These are phyloP conservation scores for Ophioceras dolichostomum DNA, from an alignment of 2,329 filamentous ascomycete species.

Conservation along the genomic window DNA sequence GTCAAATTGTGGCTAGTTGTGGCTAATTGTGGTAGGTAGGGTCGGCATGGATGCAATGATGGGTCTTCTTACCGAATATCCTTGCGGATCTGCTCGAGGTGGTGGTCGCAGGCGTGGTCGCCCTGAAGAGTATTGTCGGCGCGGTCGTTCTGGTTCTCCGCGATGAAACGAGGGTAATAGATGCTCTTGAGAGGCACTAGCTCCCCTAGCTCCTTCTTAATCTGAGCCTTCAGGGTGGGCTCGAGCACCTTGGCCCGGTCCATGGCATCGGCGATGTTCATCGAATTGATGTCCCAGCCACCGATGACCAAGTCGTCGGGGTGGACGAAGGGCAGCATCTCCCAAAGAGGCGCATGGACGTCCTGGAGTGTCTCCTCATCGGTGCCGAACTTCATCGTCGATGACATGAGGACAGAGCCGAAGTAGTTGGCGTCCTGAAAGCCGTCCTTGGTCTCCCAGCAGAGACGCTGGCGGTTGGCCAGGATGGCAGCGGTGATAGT, in stretches of 20 bases:
- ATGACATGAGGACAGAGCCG: constrained; percentile 92
- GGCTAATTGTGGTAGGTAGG: too few relatives aligned
- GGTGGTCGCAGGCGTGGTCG: constrained; percentile 69
- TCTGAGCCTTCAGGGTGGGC: constrained; percentile 79
- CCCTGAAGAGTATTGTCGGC: constrained; percentile 85
- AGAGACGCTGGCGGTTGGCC: constrained; percentile 76
- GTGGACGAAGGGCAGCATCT: constrained; percentile 91
- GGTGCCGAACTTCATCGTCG: constrained; percentile 90
- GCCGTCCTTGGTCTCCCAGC: constrained; percentile 92
- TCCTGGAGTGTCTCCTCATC: constrained; percentile 76
- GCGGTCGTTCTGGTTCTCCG: constrained; percentile 92
- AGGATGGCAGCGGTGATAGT: constrained; percentile 96
- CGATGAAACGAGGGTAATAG: constrained; percentile 99
- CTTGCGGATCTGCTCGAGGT: constrained; percentile 85
- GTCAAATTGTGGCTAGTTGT: too few relatives aligned
- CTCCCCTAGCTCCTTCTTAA: constrained; percentile 83
- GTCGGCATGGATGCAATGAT: too few relatives aligned
- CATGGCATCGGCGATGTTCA: constrained; percentile 87
- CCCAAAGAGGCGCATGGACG: constrained; percentile 91
- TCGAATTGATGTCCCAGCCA: constrained; percentile 91
- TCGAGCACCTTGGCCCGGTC: constrained; percentile 91
- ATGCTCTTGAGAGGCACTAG: constrained; percentile 87
- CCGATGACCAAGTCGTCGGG: constrained; percentile 92
- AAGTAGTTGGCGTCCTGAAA: constrained; percentile 87
- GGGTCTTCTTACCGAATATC: constrained; percentile 60